Conservation (phyloP, 768 basidiomycete genomes). For the Amanita inopinata region DNA sequence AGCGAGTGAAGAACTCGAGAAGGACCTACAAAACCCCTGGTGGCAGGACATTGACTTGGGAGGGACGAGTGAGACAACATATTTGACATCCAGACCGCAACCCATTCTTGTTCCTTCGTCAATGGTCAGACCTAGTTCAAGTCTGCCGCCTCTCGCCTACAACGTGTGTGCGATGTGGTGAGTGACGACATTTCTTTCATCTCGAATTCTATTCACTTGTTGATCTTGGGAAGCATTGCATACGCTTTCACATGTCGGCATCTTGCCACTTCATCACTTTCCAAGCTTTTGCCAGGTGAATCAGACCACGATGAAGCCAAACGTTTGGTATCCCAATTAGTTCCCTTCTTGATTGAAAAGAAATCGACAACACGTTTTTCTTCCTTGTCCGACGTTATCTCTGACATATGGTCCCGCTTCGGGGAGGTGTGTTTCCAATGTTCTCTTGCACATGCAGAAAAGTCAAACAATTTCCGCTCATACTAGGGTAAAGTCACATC, state of each 20-base stretch:
- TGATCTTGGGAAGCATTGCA: slow-evolving; percentile 36
- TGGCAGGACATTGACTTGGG: slow-evolving; percentile 38
- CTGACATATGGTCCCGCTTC: slow-evolving; percentile 59
- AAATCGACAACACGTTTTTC: slow-evolving; percentile 45
- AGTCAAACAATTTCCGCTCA: slow-evolving; percentile 8
- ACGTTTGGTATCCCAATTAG: slow-evolving; percentile 36
- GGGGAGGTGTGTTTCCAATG: slow-evolving; percentile 31
- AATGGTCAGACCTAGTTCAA: slow-evolving; percentile 29
- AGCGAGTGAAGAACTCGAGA: slow-evolving; percentile 42
- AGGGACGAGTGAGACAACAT: slow-evolving; percentile 9
- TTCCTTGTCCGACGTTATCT: slow-evolving; percentile 41
- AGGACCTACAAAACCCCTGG: slow-evolving; percentile 55
- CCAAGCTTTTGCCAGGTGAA: slow-evolving; percentile 26
- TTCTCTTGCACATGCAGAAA: slow-evolving; percentile 5
- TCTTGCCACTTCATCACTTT: slow-evolving; percentile 50
- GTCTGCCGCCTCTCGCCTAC: slow-evolving; percentile 42
- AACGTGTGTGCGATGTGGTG: slow-evolving; percentile 65
- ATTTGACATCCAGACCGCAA: slow-evolving; percentile 31
- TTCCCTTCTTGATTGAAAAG: slow-evolving; percentile 57
- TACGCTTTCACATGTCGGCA: slow-evolving; percentile 62
- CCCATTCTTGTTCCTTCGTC: slow-evolving; percentile 36
- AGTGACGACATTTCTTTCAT: slow-evolving; percentile 18
- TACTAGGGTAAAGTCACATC: slow-evolving; percentile 27
- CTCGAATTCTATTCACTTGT: slow-evolving; percentile 3
- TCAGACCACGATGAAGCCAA: slow-evolving; percentile 38